Base-by-base conservation (phyloP, 257 asterid genomes). In the Mitragyna speciosa region DNA sequence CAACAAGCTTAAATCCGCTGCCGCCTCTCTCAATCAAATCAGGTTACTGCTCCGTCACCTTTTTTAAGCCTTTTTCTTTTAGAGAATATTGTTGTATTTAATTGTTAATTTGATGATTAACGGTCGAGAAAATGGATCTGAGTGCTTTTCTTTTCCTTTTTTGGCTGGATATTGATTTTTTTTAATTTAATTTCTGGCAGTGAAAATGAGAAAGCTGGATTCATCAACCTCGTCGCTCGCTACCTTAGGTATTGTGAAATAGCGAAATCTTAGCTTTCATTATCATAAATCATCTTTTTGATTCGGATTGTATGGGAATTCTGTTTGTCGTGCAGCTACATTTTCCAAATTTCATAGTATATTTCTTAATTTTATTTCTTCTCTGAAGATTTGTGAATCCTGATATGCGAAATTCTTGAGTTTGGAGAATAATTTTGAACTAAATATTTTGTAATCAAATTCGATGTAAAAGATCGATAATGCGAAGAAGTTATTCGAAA, bases 141-240 rank as follows among this genome's bases (percentile, higher is more conserved):
- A 41, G 39, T 33, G 36, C 10, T 63, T 64, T 33, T 39, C 47
- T 63, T n/a, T 54, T 20, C 69, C 12, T 76, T 39, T 47, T 81
- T 36, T 45, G 49, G 19, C n/a, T 17, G 65, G 41, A 12, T 26
- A 22, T 72, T 31, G 3, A 2, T 79, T 63, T 68, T 12, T 24
- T 15, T 71, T 64, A 26, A 14, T 70, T 66, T 0, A 15, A 65
- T 68, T 73, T 83, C 75, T 85, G 86, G 86, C 90, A 95, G 99
- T 86, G 96, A 91, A 24, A 92, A 93, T 76, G 98, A 95, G 93
- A 93, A 93, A 87, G 31, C 85, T 76, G 89, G 89, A 81, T 86
- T 83, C 76, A 83, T 83, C 81, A 81, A 76, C 84, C 87, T 83
- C 70, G 85, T 86, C 70, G 14, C 93, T 72, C 99, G 99, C 88